Conservation (phyloP, 176 grass and related monocot genomes). For the Elymus sibiricus region DNA sequence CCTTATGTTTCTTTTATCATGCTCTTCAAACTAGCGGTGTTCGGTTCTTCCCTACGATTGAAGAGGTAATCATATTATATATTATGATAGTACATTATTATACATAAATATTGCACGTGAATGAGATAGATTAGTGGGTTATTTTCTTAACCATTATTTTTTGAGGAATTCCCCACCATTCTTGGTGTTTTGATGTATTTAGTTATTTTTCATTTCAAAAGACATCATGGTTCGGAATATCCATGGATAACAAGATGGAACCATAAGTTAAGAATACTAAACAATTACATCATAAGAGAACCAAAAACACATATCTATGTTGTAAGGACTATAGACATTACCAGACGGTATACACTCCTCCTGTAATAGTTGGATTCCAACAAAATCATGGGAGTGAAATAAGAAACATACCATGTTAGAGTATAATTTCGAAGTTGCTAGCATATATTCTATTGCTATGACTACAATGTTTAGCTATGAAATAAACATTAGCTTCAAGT, state of each 20-base stretch:
- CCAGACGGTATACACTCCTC: neutral
- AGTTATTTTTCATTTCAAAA: neutral
- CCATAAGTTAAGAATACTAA: neutral
- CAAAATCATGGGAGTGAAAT: neutral
- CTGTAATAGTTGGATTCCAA: neutral
- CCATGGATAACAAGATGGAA: neutral
- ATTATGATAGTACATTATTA: neutral
- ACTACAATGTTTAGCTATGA: neutral
- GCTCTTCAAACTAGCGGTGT: neutral
- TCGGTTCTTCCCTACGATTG: neutral
- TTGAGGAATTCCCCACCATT: neutral
- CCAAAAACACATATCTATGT: neutral
- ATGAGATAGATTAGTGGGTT: neutral
- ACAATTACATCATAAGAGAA: neutral
- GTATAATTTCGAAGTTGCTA: neutral
- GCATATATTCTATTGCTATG: neutral
- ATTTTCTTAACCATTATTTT: neutral
- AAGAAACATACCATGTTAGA: neutral
- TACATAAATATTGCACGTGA: neutral
- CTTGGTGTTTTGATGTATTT: neutral
- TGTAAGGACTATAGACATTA: neutral
- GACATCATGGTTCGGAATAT: neutral
- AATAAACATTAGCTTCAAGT: neutral
- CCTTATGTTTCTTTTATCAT: neutral
- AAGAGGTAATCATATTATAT: neutral